phyloP scores from a whole-genome alignment of 345 rosid genomes.

The Schrenkiella parvula region DNA sequence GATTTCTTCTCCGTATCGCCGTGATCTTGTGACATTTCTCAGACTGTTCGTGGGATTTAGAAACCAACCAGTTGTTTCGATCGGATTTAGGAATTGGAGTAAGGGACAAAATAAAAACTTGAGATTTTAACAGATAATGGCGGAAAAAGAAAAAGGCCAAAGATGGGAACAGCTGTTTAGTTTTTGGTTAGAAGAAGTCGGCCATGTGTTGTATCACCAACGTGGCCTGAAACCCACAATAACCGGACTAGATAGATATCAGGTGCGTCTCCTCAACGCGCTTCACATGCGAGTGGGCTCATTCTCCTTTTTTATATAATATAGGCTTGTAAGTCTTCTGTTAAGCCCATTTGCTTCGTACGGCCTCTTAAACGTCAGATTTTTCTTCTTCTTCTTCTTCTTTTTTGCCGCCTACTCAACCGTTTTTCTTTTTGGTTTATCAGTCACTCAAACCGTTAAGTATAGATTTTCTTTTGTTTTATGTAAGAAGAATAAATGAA shows the following conservation, averaged over 20 bases:
- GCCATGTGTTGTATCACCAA: slow-evolving; percentile 9
- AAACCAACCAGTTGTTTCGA: slow-evolving; percentile 2
- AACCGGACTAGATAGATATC: background rate
- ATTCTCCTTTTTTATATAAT: background rate
- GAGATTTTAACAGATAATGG: background rate
- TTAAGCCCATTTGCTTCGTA: background rate
- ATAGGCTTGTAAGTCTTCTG: background rate
- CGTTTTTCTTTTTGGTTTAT: too few relatives aligned
- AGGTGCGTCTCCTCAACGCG: background rate
- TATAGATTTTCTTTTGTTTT: too few relatives aligned
- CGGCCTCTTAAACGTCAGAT: background rate
- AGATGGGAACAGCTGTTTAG: slow-evolving; percentile 9
- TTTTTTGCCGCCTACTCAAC: background rate
- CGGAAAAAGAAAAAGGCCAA: too few relatives aligned
- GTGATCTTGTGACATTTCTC: slow-evolving; percentile 21
- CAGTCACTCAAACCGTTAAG: too few relatives aligned
- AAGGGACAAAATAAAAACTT: background rate
- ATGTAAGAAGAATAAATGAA: too few relatives aligned
- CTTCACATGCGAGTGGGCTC: too few relatives aligned
- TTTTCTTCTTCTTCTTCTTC: too few relatives aligned
- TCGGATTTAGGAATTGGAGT: background rate
- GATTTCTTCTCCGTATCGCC: slow-evolving; percentile 12
- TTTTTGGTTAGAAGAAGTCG: background rate
- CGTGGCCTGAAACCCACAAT: background rate
- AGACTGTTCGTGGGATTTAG: background rate